These are phyloP conservation scores for Colletotrichum chlorophyti DNA, from an alignment of 2,329 filamentous ascomycete genomes.

Conservation along the genomic window DNA sequence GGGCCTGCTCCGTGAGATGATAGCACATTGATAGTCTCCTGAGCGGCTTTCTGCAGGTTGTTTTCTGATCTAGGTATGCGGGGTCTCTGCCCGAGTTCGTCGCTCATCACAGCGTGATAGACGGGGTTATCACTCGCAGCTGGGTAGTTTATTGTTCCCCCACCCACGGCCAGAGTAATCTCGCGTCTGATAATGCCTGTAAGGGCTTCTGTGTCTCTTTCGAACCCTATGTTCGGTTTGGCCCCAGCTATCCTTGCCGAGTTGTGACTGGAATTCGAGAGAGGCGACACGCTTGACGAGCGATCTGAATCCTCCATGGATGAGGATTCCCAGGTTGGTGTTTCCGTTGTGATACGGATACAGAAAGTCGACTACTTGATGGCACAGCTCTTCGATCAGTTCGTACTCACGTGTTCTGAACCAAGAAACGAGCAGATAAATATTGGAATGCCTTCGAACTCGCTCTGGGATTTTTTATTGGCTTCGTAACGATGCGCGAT, in stretches of 20 bases:
- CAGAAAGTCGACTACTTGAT: conserved; percentile 26
- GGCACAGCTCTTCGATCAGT: conserved; percentile 30
- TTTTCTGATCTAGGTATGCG: background rate
- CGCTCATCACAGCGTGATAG: background rate
- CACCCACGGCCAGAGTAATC: background rate
- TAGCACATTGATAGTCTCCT: conserved; percentile 24
- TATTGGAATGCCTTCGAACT: conserved; percentile 3
- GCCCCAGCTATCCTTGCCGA: conserved; percentile 31
- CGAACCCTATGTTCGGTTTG: conserved; percentile 6
- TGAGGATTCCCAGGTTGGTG: conserved; percentile 1
- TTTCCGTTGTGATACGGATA: background rate
- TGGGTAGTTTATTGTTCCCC: background rate
- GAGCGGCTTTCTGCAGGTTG: background rate
- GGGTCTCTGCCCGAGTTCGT: background rate
- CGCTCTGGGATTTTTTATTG: conserved; percentile 12
- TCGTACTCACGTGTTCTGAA: conserved; percentile 30
- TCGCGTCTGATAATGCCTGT: too few relatives aligned
- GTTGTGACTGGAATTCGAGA: conserved; percentile 11
- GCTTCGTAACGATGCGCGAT: background rate
- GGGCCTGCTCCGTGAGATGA: conserved; percentile 33
- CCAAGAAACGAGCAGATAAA: background rate
- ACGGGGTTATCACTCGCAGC: conserved; percentile 8
- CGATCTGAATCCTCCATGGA: conserved; percentile 26
- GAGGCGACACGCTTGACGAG: conserved; percentile 31
- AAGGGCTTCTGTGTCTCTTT: background rate